phyloP scores from a whole-genome alignment of 2,329 filamentous ascomycete species.

The Metarhizium album region DNA sequence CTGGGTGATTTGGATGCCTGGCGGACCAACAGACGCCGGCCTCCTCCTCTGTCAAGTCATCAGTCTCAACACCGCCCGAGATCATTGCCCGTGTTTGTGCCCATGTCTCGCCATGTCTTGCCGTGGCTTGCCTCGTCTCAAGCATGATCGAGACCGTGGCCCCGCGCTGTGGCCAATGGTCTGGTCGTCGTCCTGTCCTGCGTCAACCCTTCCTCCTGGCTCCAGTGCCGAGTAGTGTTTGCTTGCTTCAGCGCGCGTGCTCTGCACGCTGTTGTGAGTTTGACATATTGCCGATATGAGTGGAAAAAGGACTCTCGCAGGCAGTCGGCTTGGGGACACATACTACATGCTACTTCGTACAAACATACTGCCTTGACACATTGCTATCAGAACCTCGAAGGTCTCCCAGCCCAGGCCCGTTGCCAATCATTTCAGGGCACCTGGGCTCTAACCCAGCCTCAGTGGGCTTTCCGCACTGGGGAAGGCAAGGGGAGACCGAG shows the following conservation, averaged over 20 bases:
- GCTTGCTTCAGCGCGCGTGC: not conserved
- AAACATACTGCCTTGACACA: no score
- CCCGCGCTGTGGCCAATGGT: not conserved
- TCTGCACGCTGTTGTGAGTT: not conserved
- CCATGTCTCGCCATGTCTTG: slow-evolving; percentile 7
- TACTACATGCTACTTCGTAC: no score
- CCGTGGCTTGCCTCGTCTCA: slow-evolving; percentile 4
- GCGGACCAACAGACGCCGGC: slow-evolving; percentile 3
- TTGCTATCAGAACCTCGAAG: not conserved
- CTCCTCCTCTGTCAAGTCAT: not conserved
- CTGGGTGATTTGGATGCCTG: not conserved
- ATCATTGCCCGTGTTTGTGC: not conserved
- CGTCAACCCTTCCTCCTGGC: not conserved
- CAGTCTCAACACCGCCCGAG: not conserved
- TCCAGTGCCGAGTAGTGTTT: not conserved
- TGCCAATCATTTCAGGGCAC: not conserved
- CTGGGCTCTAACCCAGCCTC: not conserved
- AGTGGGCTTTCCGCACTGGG: slow-evolving; percentile 3
- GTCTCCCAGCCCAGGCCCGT: not conserved
- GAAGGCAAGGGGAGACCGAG: slow-evolving; percentile 1
- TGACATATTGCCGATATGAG: not conserved
- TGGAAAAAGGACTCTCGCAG: not conserved
- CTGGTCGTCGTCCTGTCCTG: not conserved
- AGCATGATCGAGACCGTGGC: not conserved
- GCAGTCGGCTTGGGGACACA: no score